Percentiles rank a stretch among this genome's conserved stretches.
Conservation (phyloP, 345 rosid species). For the Barbarea vulgaris region DNA sequence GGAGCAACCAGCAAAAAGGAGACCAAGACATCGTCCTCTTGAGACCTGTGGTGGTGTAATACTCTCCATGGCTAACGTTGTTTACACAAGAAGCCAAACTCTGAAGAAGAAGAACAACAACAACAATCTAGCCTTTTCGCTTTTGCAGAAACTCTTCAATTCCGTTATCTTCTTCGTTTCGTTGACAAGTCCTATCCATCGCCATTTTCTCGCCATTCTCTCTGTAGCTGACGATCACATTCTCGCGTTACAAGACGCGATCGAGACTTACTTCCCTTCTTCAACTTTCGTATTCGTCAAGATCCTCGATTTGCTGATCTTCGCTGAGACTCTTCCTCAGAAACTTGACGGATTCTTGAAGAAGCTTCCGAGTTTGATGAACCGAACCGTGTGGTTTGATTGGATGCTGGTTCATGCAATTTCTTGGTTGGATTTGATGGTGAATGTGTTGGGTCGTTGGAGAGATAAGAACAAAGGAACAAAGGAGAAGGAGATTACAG, state of each 20-base stretch:
- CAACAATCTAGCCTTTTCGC: constrained; percentile 31
- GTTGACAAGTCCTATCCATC: constrained; percentile 34
- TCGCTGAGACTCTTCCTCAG: constrained; percentile 54
- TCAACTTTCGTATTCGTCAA: constrained; percentile 48
- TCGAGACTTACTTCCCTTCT: constrained; percentile 58
- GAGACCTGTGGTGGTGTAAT: constrained; percentile 53
- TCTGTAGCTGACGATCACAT: constrained; percentile 51
- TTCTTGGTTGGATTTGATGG: constrained; percentile 48
- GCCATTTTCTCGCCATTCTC: constrained; percentile 45
- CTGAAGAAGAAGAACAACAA: constrained; percentile 25
- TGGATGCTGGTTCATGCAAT: constrained; percentile 39
- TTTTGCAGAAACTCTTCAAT: constrained; percentile 29
- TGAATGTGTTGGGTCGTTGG: constrained; percentile 34
- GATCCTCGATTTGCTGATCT: constrained; percentile 42
- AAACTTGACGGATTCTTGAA: constrained; percentile 45
- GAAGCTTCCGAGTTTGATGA: constrained; percentile 39
- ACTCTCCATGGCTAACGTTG: constrained; percentile 41
- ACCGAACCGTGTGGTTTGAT: constrained; percentile 44
- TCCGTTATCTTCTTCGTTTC: constrained; percentile 10
- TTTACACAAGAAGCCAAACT: constrained; percentile 44
- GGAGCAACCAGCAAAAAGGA: constrained; percentile 32
- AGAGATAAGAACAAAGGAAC: constrained; percentile 43
- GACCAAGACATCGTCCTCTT: constrained; percentile 55
- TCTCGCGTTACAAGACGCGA: constrained; percentile 44
- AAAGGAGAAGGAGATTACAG: constrained; percentile 55